Evolutionary conservation across 2,329 filamentous ascomycete species (phyloP), one percentile per base, ranked within the genome.

Genomic region (Hypoxylon rubiginosum): DNA sequence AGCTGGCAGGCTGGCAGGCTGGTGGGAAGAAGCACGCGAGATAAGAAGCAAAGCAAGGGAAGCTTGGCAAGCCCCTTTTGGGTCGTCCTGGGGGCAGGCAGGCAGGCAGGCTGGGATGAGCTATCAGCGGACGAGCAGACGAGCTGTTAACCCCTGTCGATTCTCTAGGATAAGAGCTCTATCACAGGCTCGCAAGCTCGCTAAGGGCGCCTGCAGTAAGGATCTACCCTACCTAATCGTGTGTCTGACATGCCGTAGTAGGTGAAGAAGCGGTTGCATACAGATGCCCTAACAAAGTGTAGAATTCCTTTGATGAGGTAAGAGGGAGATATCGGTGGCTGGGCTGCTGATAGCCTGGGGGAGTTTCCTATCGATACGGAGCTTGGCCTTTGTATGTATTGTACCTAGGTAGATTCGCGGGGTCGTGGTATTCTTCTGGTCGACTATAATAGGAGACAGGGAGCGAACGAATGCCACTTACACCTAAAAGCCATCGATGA

Each of bases 61-160:
- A 58, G 58, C 66, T 69, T 66, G 62, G 64, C 67, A 57, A 59
- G 53, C 58, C 61, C 56, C 46, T 64, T 64, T 66, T 64, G 24
- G 58, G 57, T 15, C 19, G 28, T 46, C 51, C 43, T 66, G 59
- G 60, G 52, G 50, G 17, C 9, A n/a, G 13, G 13, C 13, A 28
- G 45, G 43, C 57, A 61, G 58, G 39, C 30, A 5, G 46, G 64
- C 61, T 64, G 52, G 63, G 66, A 59, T 69, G 58, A 67, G 64
- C 49, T 69, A 62, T 61, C 61, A 55, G 55, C 62, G 26, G 58
- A 67, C 28, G 32, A 51, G 58, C 32, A 50, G 24, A n/a, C n/a
- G n/a, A n/a, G n/a, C n/a, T n/a, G n/a, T n/a, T 36, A 54, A 65
- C 51, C 67, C 67, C 61, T 69, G 67, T 65, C 61, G 50, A 64